Evolutionary conservation across 345 rosid species (phyloP), one percentile per base, ranked within the genome.

Genomic region (Citrus glauca): DNA sequence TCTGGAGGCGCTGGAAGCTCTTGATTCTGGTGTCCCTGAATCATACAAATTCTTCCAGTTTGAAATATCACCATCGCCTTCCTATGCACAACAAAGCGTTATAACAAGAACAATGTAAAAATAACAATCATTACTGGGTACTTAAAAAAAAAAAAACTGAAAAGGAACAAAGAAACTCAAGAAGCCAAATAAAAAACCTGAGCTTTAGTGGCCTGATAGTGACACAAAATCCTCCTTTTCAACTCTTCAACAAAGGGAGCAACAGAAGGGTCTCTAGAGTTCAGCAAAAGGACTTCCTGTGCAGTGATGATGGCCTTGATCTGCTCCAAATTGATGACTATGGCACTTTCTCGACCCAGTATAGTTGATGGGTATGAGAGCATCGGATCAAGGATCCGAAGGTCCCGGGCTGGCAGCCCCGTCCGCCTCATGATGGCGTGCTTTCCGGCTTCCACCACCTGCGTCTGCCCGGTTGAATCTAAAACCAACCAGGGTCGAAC

Each of bases 271-370:
- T 95, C 97, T 80, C 85, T 87, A 50, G 93, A 93, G 77, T 93
- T 95, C 74, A 93, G 85, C 80, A 95, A 77, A 77, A 91, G 71
- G 57, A 93, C 95, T 86, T 95, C 98, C 30, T 89, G 89, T 6
- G 97, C 95, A 2, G 97, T 95, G 78, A 92, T 88, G 76, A 93
- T 95, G 28, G 98, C 98, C 89, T 95, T 91, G 24, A 92, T 91
- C 66, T 95, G 94, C 90, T 95, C 98, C 86, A 93, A 80, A 75
- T 93, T 93, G 76, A 95, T 91, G 19, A 93, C 98, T 22, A 95
- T 92, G 55, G 97, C 98, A 63, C 86, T 82, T 86, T 93, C 98
- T 68, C 99, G 86, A 14, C 99, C 99, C 74, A 95, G 80, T 59
- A 92, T 81, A 32, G 97, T 88, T 20, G 99, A 92, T 1, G 97